Base-by-base conservation (phyloP, 2,329 filamentous ascomycete species). In the Diaporthe humulicola region DNA sequence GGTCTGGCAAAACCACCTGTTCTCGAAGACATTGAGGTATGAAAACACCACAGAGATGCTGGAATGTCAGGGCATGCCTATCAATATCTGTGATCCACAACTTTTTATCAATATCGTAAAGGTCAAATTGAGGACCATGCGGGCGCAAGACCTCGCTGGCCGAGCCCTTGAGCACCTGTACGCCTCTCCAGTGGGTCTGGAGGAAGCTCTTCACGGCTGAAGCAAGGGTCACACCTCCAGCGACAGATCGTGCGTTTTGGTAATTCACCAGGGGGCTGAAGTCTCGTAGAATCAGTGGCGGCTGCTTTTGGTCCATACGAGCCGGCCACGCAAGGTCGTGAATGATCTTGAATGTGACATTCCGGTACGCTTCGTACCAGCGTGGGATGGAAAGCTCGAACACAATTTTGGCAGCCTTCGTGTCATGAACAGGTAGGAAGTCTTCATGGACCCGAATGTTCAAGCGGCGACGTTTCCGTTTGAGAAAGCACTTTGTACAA, bases 311-410 rank as follows among this genome's bases (percentile, higher is more conserved):
- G 0, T 3, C 1, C 7, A 14, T 19, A 4, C 66, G 17, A 12
- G 4, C 25, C 0, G 77, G 75, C 45, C 74, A 77, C 8, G 82
- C 83, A 3, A 87, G 70, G 0, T 73, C 72, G 0, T 77, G 78
- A 2, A 85, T 77, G 4, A 87, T 77, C 2, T 74, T 75, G 86
- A 85, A 88, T 0, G 86, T 87, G 0, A 79, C 79, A 74, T 86
- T 83, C 17, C 87, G 82, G 74, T 88, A 88, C 0, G 77, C 76
- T 0, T 82, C 78, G 36, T 87, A 80, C 0, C 76, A 76, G 8
- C 75, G 69, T 0, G 85, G 86, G 17, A 83, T 83, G 1, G 76
- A 73, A 0, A 88, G 80, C 74, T 88, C 87, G 40, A 87, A 87
- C 0, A 87, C 77, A 0, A 84, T 81, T 0, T 81, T 80, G 19